phyloP scores from a whole-genome alignment of 768 basidiomycete genomes.

The Xerocomellus amylosporus region DNA sequence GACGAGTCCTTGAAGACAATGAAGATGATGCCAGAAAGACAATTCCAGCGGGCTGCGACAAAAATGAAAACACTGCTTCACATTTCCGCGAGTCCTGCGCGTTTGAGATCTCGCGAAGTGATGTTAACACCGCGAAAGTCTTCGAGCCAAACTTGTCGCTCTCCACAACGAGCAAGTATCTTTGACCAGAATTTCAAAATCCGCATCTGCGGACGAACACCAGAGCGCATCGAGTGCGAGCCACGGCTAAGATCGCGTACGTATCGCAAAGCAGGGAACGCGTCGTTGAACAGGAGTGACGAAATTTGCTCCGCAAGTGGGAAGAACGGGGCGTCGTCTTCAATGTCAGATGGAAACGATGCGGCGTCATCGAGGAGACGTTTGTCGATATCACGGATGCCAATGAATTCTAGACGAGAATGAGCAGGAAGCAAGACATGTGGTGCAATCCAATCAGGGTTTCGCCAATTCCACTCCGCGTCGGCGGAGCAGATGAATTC shows the following conservation, averaged over 20 bases:
- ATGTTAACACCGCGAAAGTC: conserved; percentile 62
- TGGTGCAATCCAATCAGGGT: conserved; percentile 78
- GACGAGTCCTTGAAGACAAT: conserved; percentile 5
- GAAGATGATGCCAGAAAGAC: neutral
- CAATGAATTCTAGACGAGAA: conserved; percentile 60
- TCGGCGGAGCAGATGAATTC: conserved; percentile 75
- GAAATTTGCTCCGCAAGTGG: conserved; percentile 63
- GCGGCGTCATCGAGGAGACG: conserved; percentile 48
- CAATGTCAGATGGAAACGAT: conserved; percentile 32
- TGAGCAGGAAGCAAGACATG: conserved; percentile 69
- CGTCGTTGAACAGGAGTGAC: conserved; percentile 52
- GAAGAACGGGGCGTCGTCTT: conserved; percentile 55
- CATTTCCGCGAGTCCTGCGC: conserved; percentile 29
- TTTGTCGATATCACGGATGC: conserved; percentile 68
- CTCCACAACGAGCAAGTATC: conserved; percentile 49
- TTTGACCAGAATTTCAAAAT: conserved; percentile 49
- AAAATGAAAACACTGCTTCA: conserved; percentile 1
- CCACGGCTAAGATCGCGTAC: conserved; percentile 64
- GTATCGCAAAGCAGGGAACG: conserved; percentile 60
- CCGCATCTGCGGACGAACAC: conserved; percentile 31
- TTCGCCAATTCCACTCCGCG: conserved; percentile 79
- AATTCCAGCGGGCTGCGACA: neutral
- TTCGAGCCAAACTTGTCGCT: conserved; percentile 60
- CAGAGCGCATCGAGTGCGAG: conserved; percentile 52
- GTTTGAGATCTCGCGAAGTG: conserved; percentile 42